Conservation (phyloP, 2,329 filamentous ascomycete species). For the Alternaria triticimaculans region DNA sequence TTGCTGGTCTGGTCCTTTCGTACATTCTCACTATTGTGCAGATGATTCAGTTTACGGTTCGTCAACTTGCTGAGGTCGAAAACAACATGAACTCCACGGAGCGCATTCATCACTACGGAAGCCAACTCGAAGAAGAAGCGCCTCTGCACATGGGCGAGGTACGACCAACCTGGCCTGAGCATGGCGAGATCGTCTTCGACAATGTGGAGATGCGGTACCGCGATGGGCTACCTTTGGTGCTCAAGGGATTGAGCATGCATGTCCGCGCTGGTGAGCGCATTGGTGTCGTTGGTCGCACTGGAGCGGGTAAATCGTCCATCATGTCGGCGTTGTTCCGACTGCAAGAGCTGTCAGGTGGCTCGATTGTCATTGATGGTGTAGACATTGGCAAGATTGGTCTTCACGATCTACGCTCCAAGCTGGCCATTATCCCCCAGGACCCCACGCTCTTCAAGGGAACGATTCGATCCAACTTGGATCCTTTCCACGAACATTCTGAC, state of each 20-base stretch:
- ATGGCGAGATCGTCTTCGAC: conserved; percentile 69
- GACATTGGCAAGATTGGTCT: conserved; percentile 75
- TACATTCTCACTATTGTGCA: conserved; percentile 94
- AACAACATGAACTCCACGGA: conserved; percentile 99
- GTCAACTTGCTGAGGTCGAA: conserved; percentile 93
- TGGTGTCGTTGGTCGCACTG: conserved; percentile 81
- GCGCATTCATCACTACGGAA: conserved; percentile 88
- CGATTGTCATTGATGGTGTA: conserved; percentile 58
- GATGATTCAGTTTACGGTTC: conserved; percentile 94
- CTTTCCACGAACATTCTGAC: conserved; percentile 79
- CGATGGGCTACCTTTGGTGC: conserved; percentile 56
- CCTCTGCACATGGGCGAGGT: conserved; percentile 78
- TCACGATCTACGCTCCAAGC: conserved; percentile 74
- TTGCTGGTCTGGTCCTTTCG: conserved; percentile 84
- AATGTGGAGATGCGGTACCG: conserved; percentile 61
- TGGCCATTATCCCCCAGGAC: conserved; percentile 85
- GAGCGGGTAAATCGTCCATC: conserved; percentile 83
- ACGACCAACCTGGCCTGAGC: conserved; percentile 79
- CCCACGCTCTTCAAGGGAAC: conserved; percentile 84
- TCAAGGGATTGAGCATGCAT: conserved; percentile 65
- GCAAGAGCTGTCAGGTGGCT: conserved; percentile 56
- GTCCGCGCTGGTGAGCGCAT: conserved; percentile 78
- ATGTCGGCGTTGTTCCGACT: conserved; percentile 84
- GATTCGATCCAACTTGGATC: conserved; percentile 79
- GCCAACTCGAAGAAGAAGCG: conserved; percentile 85